These are phyloP conservation scores for Leccinum holopus DNA, from an alignment of 1,284 basidiomycete genomes.

Conservation along the genomic window DNA sequence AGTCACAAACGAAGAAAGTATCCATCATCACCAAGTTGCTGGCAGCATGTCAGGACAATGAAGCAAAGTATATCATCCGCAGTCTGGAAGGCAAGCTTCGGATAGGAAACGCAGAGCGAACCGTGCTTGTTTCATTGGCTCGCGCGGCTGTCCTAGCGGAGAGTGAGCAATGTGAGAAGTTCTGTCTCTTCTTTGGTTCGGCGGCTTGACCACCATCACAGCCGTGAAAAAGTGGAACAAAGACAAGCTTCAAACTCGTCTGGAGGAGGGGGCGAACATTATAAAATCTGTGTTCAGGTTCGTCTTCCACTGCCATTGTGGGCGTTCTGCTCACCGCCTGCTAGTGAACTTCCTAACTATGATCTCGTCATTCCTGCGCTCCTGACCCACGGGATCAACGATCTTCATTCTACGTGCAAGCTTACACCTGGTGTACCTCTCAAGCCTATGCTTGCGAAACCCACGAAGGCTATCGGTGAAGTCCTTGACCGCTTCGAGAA, in stretches of 20 bases:
- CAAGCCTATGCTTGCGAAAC: constrained; percentile 99
- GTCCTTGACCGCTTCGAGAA: constrained; percentile 97
- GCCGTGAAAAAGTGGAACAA: constrained; percentile 71
- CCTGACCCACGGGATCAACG: constrained; percentile 74
- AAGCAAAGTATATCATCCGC: constrained; percentile 96
- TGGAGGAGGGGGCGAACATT: constrained; percentile 79
- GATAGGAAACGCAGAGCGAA: constrained; percentile 95
- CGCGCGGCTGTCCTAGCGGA: constrained; percentile 83
- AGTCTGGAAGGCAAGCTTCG: constrained; percentile 96
- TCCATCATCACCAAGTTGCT: constrained; percentile 94
- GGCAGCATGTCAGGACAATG: constrained; percentile 84
- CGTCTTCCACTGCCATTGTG: constrained; percentile 14
- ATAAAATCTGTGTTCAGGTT: constrained; percentile 95
- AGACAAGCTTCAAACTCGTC: constrained; percentile 69
- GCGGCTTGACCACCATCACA: constrained; percentile 30
- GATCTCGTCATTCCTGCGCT: constrained; percentile 94
- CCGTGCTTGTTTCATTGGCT: constrained; percentile 85
- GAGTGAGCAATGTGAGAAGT: constrained; percentile 57
- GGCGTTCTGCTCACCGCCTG: constrained; percentile 3
- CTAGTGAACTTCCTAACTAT: constrained; percentile 91
- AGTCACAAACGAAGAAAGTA: constrained; percentile 93
- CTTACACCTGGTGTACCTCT: constrained; percentile 95
- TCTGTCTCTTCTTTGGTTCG: not conserved
- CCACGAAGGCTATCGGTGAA: constrained; percentile 98
- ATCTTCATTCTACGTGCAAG: constrained; percentile 77